Conservation (phyloP, 1,284 basidiomycete species). For the Rhodotorula sp. region DNA sequence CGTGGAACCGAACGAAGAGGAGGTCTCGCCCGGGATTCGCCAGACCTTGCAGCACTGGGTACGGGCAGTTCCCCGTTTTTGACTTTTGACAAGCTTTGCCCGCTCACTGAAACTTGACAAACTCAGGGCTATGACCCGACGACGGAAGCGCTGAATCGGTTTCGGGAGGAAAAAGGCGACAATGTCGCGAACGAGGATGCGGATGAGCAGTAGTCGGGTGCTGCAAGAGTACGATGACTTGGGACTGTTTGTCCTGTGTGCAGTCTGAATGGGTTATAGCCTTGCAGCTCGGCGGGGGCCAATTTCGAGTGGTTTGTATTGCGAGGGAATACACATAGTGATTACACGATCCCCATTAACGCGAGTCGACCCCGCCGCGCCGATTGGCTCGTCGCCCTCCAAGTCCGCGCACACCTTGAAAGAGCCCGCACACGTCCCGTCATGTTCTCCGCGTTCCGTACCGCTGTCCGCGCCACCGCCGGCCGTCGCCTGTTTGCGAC, state of each 20-base stretch:
- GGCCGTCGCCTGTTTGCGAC: constrained; percentile 16
- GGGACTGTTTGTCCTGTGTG: background rate
- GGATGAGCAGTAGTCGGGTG: constrained; percentile 2
- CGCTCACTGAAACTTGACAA: no score
- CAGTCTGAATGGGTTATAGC: no score
- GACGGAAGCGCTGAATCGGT: constrained; percentile 26
- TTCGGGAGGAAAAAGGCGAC: constrained; percentile 33
- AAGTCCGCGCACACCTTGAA: background rate
- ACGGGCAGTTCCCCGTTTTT: background rate
- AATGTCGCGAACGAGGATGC: constrained; percentile 30
- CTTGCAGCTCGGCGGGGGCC: background rate
- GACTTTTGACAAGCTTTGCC: background rate
- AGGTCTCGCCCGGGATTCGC: constrained; percentile 27
- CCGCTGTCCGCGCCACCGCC: constrained; percentile 1
- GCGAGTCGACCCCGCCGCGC: no score
- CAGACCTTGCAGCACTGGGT: constrained; percentile 36
- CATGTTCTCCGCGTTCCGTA: constrained; percentile 11
- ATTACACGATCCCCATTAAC: no score
- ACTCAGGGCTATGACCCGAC: constrained; percentile 30
- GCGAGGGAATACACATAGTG: background rate
- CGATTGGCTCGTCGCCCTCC: no score
- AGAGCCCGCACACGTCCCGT: no score
- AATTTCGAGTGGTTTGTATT: background rate
- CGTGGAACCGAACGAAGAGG: constrained; percentile 30
- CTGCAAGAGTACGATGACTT: no score